Percentiles rank a stretch among this genome's conserved stretches.
Evolutionary conservation across 495 filamentous ascomycete genomes (phyloP).

Genomic region (Lasiosphaeria miniovina): DNA sequence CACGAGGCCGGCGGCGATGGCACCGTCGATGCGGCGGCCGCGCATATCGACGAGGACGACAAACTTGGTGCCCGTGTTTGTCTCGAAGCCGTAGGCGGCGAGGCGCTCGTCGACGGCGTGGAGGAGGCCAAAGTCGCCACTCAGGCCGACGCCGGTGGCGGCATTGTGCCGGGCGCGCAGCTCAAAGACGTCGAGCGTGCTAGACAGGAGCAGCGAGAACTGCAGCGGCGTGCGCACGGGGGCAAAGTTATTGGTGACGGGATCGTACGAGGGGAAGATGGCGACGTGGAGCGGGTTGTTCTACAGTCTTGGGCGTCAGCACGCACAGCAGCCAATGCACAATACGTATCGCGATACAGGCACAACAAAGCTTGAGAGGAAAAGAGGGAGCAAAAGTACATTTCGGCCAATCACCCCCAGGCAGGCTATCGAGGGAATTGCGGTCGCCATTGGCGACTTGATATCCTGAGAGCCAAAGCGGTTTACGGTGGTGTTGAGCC

Average conservation of each 20-base stretch:
- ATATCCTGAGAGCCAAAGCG: background rate
- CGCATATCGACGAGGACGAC: slow-evolving; percentile 85
- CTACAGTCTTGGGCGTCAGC: slow-evolving; percentile 43
- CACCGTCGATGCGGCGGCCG: slow-evolving; percentile 47
- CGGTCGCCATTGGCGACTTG: slow-evolving; percentile 37
- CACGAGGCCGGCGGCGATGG: slow-evolving; percentile 21
- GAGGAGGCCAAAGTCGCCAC: slow-evolving; percentile 84
- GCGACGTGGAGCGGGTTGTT: slow-evolving; percentile 94
- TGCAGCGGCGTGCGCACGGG: slow-evolving; percentile 65
- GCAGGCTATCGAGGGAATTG: slow-evolving; percentile 76
- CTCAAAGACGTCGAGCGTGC: slow-evolving; percentile 90
- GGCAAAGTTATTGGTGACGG: slow-evolving; percentile 38
- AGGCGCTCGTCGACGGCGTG: slow-evolving; percentile 91
- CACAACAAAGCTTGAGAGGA: too few relatives aligned
- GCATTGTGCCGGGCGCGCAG: slow-evolving; percentile 65
- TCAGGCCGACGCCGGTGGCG: slow-evolving; percentile 50
- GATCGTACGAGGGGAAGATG: slow-evolving; percentile 72
- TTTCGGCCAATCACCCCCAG: slow-evolving; percentile 91
- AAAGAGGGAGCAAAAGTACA: slow-evolving; percentile 40
- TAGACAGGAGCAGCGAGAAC: slow-evolving; percentile 87
- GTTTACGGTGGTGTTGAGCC: background rate
- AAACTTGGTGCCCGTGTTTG: slow-evolving; percentile 92
- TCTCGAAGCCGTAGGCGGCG: slow-evolving; percentile 90
- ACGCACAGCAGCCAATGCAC: background rate
- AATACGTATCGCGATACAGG: too few relatives aligned